phyloP scores from a whole-genome alignment of 2,329 filamentous ascomycete genomes.

The Colletotrichum sp. region DNA sequence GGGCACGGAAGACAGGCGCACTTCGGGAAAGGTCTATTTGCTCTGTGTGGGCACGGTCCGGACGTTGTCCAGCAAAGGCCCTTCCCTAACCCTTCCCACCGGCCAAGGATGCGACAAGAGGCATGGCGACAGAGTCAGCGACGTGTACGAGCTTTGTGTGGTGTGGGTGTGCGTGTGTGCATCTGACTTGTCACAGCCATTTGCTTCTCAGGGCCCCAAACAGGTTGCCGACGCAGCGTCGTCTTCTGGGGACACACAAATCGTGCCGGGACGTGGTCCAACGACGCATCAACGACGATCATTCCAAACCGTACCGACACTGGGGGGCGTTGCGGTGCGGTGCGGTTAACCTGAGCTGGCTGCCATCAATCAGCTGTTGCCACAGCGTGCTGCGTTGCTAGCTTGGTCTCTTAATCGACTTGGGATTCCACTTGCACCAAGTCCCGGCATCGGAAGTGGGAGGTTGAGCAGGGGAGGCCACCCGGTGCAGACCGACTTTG shows the following conservation, averaged over 20 bases:
- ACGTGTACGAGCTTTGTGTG: conserved; percentile 17
- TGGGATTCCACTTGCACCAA: neutral
- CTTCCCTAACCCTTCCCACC: neutral
- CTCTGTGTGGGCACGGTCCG: conserved; percentile 11
- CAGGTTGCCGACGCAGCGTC: neutral
- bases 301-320: neutral
- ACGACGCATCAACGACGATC: conserved; percentile 8
- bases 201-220: conserved; percentile 13
- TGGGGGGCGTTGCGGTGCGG: neutral
- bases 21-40: conserved; percentile 11
- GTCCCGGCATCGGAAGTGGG: neutral
- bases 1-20: conserved; percentile 16
- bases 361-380: conserved; percentile 17
- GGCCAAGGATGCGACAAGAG: conserved; percentile 13
- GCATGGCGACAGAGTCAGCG: conserved; percentile 16
- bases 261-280: conserved; percentile 10
- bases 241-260: conserved; percentile 1
- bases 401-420: neutral
- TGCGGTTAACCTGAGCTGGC: neutral
- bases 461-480: neutral
- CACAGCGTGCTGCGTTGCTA: conserved; percentile 14
- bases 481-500: neutral
- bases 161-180: conserved; percentile 19
- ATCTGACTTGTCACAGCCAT: conserved; percentile 18
- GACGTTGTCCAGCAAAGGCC: conserved; percentile 10